phyloP scores from a whole-genome alignment of 2,329 filamentous ascomycete genomes.

The Xylaria sp. region DNA sequence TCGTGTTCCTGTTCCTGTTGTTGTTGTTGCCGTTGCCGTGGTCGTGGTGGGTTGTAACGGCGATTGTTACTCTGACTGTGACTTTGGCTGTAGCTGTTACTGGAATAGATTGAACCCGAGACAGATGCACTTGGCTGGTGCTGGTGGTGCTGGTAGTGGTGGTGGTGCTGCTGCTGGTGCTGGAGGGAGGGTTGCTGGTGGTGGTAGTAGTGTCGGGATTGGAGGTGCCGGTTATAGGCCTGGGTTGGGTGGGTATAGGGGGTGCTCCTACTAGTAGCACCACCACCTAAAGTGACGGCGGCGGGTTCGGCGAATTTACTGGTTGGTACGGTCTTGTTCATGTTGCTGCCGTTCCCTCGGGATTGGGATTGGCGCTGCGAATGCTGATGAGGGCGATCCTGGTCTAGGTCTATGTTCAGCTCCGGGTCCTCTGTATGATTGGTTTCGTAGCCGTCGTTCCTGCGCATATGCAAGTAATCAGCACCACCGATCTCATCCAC shows the following conservation, averaged over 20 bases:
- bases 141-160: neutral
- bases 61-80: neutral
- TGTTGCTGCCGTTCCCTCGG: neutral
- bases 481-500: neutral
- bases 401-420: conserved; percentile 1
- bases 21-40: conserved; percentile 4
- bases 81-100: neutral
- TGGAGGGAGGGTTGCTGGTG: neutral
- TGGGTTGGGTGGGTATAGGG: conserved; percentile 24
- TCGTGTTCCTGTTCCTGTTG: neutral
- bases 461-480: conserved; percentile 18
- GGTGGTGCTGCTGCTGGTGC: neutral
- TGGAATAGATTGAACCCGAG: conserved; percentile 4
- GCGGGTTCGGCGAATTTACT: conserved; percentile 10
- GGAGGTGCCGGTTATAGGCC: conserved; percentile 22
- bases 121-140: conserved; percentile 17
- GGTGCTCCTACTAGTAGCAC: neutral
- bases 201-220: conserved; percentile 16
- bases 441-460: neutral
- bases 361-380: conserved; percentile 14
- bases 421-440: conserved; percentile 15
- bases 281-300: neutral
- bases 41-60: conserved; percentile 18
- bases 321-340: conserved; percentile 16
- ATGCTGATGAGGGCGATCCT: conserved; percentile 14